A percentile compares a stretch with the other conserved stretches of the same genome.
Conservation (phyloP, 331 rosid species). For the Quercus tomentella region DNA sequence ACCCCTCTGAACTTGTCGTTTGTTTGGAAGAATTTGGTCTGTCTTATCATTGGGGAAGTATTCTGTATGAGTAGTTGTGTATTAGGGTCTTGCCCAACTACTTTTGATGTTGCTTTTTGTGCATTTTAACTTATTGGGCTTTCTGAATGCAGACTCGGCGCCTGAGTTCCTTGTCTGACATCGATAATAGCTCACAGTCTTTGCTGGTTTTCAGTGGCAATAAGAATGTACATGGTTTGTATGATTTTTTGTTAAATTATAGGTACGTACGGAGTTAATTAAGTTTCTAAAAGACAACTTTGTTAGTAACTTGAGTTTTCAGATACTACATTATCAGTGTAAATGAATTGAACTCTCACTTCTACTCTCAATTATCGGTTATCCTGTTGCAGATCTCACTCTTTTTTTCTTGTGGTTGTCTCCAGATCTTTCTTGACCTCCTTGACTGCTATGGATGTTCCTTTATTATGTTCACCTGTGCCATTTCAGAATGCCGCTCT, state of each 20-base stretch:
- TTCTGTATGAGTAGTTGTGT: conserved; percentile 2
- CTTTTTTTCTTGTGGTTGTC: conserved; percentile 3
- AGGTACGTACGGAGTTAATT: conserved; percentile 41
- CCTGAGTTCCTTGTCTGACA: conserved; percentile 52
- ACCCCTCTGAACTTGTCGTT: neutral
- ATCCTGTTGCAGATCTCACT: conserved; percentile 10
- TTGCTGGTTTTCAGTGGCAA: conserved; percentile 72
- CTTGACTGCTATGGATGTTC: conserved; percentile 73
- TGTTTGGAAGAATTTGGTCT: conserved; percentile 1
- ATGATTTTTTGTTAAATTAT: conserved; percentile 75
- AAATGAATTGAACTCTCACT: conserved; percentile 6
- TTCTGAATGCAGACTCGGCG: conserved; percentile 61
- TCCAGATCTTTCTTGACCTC: conserved; percentile 69
- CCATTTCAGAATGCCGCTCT: conserved; percentile 81
- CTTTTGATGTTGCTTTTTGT: neutral
- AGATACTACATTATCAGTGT: neutral
- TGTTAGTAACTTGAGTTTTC: conserved; percentile 9
- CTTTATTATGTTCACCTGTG: conserved; percentile 73
- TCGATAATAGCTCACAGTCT: conserved; percentile 77
- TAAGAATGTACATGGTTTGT: conserved; percentile 65
- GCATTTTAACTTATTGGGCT: conserved; percentile 2
- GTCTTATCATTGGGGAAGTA: neutral
- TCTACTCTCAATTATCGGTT: neutral
- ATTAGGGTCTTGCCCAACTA: neutral
- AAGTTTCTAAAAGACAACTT: neutral